phyloP scores from a whole-genome alignment of 257 asterid species.

The Scutellaria minor region DNA sequence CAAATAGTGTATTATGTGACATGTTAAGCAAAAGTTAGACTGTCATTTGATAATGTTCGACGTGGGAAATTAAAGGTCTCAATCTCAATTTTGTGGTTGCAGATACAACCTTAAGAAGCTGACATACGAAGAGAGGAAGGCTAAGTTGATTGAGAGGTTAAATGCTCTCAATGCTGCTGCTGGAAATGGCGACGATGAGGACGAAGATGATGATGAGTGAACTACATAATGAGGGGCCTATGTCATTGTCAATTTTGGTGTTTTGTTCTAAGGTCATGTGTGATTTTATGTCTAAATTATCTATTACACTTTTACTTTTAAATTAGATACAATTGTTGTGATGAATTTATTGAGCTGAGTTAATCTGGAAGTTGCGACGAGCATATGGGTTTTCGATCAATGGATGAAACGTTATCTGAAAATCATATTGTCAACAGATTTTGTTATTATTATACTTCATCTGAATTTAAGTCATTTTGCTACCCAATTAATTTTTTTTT shows the following conservation, averaged over 20 bases:
- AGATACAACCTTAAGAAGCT: slow-evolving; percentile 77
- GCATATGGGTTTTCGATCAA: too few relatives aligned
- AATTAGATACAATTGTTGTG: neutral
- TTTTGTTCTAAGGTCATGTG: slow-evolving; percentile 19
- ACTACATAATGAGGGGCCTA: slow-evolving; percentile 1
- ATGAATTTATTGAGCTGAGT: neutral
- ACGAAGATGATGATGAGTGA: slow-evolving; percentile 60
- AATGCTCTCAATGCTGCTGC: slow-evolving; percentile 72
- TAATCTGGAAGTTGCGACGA: neutral
- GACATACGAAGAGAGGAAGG: slow-evolving; percentile 73
- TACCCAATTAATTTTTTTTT: too few relatives aligned
- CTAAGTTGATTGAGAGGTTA: slow-evolving; percentile 67
- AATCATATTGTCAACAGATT: too few relatives aligned
- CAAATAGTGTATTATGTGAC: too few relatives aligned
- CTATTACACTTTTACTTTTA: slow-evolving; percentile 12
- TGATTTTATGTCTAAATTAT: slow-evolving; percentile 3
- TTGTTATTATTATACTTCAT: too few relatives aligned
- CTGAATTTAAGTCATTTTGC: too few relatives aligned
- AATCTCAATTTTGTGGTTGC: slow-evolving; percentile 18
- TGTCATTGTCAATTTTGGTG: slow-evolving; percentile 33
- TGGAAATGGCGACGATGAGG: slow-evolving; percentile 51
- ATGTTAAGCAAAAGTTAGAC: neutral
- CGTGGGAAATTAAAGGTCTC: neutral
- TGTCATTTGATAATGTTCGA: neutral
- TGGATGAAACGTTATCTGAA: too few relatives aligned